Percentiles rank a stretch among this genome's conserved stretches.
Evolutionary conservation across 2,329 filamentous ascomycete genomes (phyloP).

Genomic region (Fusarium sacchari): DNA sequence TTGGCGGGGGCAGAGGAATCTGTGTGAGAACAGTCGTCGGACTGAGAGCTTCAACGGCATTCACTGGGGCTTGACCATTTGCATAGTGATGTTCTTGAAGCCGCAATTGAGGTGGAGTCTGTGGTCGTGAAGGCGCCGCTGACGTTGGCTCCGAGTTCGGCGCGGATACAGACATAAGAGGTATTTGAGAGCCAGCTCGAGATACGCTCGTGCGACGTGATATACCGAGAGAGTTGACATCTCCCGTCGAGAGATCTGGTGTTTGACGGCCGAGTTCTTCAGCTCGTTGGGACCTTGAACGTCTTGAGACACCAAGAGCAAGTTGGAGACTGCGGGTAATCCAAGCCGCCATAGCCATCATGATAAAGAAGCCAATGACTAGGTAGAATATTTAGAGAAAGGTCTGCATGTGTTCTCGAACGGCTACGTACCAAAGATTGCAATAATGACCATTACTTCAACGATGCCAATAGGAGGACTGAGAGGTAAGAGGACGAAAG

Average conservation of each 20-base stretch:
- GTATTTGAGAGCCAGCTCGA: slow-evolving; percentile 39
- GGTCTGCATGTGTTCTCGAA: too few species aligned
- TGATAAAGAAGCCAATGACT: slow-evolving; percentile 66
- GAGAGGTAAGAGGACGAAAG: slow-evolving; percentile 68
- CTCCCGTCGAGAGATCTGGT: slow-evolving; percentile 59
- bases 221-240: slow-evolving; percentile 41
- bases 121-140: slow-evolving; percentile 38
- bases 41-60: slow-evolving; percentile 33
- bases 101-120: slow-evolving; percentile 42
- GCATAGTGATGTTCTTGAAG: slow-evolving; percentile 44
- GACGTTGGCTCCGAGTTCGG: slow-evolving; percentile 28
- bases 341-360: slow-evolving; percentile 64
- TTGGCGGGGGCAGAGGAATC: slow-evolving; percentile 54
- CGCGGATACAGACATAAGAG: slow-evolving; percentile 23
- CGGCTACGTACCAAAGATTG: slow-evolving; percentile 61
- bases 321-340: slow-evolving; percentile 64
- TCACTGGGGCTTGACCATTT: slow-evolving; percentile 28
- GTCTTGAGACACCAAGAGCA: slow-evolving; percentile 61
- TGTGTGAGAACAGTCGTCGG: slow-evolving; percentile 48
- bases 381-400: slow-evolving; percentile 37
- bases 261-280: slow-evolving; percentile 54
- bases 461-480: slow-evolving; percentile 62
- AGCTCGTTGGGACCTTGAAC: slow-evolving; percentile 60
- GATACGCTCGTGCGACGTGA: slow-evolving; percentile 41
- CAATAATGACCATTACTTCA: slow-evolving; percentile 69